phyloP scores from a whole-genome alignment of 1,284 basidiomycete species.

The Peniophora sp. region DNA sequence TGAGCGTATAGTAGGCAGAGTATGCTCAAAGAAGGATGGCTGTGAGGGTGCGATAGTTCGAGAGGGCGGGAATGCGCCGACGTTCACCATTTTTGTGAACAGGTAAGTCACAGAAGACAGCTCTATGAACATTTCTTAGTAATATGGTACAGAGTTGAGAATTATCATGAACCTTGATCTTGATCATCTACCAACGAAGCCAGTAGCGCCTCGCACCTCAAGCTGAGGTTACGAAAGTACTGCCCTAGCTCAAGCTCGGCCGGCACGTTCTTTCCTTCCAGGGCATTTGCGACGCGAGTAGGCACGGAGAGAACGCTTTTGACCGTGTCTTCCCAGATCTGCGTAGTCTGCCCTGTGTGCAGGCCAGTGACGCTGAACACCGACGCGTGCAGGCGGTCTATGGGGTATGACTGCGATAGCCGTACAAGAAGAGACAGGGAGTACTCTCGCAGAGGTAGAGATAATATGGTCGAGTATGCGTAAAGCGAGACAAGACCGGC shows the following conservation, averaged over 20 bases:
- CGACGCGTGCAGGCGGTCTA: constrained; percentile 56
- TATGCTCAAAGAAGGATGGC: constrained; percentile 55
- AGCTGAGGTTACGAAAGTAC: constrained; percentile 46
- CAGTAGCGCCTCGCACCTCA: constrained; percentile 47
- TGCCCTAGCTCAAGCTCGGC: constrained; percentile 38
- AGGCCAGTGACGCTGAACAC: constrained; percentile 26
- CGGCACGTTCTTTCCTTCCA: constrained; percentile 34
- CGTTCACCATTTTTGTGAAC: constrained; percentile 55
- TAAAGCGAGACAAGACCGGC: constrained; percentile 48
- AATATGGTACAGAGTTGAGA: background rate
- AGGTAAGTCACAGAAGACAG: constrained; percentile 40
- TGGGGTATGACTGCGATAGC: constrained; percentile 52
- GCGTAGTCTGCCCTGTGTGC: constrained; percentile 20
- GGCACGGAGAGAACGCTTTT: constrained; percentile 55
- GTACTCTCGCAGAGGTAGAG: constrained; percentile 37
- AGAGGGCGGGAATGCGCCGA: constrained; percentile 53
- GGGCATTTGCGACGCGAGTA: constrained; percentile 58
- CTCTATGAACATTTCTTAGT: background rate
- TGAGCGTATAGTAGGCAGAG: constrained; percentile 37
- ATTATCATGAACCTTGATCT: constrained; percentile 2
- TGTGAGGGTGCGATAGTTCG: constrained; percentile 42
- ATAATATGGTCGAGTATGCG: constrained; percentile 56
- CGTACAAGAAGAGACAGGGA: constrained; percentile 45
- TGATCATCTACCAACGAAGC: constrained; percentile 20
- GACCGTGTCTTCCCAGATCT: constrained; percentile 65